Evolutionary conservation across 805 yeast genomes (phyloP).

Genomic region (Pichia kluyveri): DNA sequence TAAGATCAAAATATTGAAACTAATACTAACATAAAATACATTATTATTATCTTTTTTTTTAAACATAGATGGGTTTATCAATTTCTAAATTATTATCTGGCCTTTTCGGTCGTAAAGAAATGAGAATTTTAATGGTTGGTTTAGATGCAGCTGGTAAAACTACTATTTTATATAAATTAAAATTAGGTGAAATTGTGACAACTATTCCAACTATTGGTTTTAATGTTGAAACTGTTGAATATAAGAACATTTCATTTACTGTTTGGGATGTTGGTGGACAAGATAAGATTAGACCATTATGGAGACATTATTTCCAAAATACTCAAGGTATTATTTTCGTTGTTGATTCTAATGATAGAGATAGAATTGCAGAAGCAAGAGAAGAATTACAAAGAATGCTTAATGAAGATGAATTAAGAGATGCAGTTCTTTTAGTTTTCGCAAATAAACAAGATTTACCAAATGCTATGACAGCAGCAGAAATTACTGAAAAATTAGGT

Average conservation of each 20-base stretch:
- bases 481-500: constrained; percentile 93
- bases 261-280: constrained; percentile 99
- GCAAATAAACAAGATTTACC: constrained; percentile 99
- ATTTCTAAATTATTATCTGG: constrained; percentile 89
- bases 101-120: constrained; percentile 95
- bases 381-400: constrained; percentile 98
- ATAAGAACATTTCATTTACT: constrained; percentile 92
- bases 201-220: constrained; percentile 96
- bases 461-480: constrained; percentile 98
- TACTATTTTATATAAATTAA: constrained; percentile 89
- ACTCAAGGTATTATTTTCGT: constrained; percentile 98
- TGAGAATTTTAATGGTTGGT: constrained; percentile 98
- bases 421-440: constrained; percentile 88
- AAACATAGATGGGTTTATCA: constrained; percentile 78
- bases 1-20: neutral
- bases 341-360: constrained; percentile 96
- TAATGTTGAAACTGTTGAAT: constrained; percentile 95
- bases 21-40: neutral
- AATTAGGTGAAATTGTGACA: constrained; percentile 92
- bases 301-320: constrained; percentile 99
- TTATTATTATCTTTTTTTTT: neutral
- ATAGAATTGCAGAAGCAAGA: constrained; percentile 95
- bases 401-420: constrained; percentile 96
- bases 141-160: constrained; percentile 98
- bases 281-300: constrained; percentile 95